These are phyloP conservation scores for Globisporangium echinulatum DNA, from an alignment of 352 stramenopile species.

Conservation along the genomic window DNA sequence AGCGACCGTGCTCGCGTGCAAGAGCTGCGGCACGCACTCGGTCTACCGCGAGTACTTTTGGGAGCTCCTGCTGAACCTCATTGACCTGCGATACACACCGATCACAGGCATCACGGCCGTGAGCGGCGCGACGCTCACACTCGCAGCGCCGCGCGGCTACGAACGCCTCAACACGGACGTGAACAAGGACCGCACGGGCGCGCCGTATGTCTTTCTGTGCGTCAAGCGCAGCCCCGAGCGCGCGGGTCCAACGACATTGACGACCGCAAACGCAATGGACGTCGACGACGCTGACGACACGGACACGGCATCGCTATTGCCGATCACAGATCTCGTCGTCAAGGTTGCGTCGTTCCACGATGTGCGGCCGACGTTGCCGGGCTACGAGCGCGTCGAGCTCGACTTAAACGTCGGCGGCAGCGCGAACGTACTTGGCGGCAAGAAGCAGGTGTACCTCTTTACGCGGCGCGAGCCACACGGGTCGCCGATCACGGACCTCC, in stretches of 20 bases:
- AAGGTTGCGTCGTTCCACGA: slow-evolving; percentile 56
- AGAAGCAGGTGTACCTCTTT: slow-evolving; percentile 87
- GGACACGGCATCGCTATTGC: slow-evolving; percentile 18
- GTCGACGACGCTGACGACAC: slow-evolving; percentile 13
- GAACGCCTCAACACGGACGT: slow-evolving; percentile 80
- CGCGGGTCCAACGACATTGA: background rate
- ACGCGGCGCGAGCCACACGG: slow-evolving; percentile 64
- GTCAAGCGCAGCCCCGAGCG: slow-evolving; percentile 65
- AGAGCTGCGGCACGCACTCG: slow-evolving; percentile 72
- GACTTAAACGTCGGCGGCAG: slow-evolving; percentile 75
- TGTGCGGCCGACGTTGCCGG: slow-evolving; percentile 48
- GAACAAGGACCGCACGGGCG: slow-evolving; percentile 75
- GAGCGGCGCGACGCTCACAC: slow-evolving; percentile 62
- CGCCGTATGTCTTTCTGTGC: slow-evolving; percentile 81
- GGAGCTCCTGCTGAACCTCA: slow-evolving; percentile 87
- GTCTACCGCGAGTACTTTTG: slow-evolving; percentile 87
- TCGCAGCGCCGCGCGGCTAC: slow-evolving; percentile 55
- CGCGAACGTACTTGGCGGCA: slow-evolving; percentile 31
- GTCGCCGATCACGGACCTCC: slow-evolving; percentile 80
- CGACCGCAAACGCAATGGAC: slow-evolving; percentile 16
- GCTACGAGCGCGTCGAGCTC: slow-evolving; percentile 76
- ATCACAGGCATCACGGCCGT: slow-evolving; percentile 78
- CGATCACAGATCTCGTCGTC: slow-evolving; percentile 79
- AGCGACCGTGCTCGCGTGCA: slow-evolving; percentile 79
- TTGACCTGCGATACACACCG: slow-evolving; percentile 82